These are phyloP conservation scores for Purpureocillium takamizusanense DNA, from an alignment of 2,329 filamentous ascomycete genomes.

Conservation along the genomic window DNA sequence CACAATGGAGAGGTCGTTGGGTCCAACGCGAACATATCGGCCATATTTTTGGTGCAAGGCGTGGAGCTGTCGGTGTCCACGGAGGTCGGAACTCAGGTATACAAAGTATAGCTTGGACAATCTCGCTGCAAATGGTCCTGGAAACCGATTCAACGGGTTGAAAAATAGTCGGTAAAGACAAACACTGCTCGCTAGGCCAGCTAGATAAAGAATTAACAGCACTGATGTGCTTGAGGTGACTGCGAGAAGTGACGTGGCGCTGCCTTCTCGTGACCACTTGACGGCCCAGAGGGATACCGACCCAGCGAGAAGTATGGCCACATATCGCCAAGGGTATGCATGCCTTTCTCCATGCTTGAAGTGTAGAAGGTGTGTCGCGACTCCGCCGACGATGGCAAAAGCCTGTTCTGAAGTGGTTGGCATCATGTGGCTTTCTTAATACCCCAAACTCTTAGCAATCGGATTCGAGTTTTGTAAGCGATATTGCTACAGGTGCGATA, in stretches of 20 bases:
- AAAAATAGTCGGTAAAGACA: slow-evolving; percentile 2
- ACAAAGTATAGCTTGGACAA: slow-evolving; percentile 4
- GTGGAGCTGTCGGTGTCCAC: not conserved
- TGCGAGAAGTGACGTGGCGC: not conserved
- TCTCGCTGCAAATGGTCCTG: slow-evolving; percentile 1
- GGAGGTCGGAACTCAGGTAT: not conserved
- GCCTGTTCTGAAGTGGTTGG: not conserved
- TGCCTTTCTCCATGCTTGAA: slow-evolving; percentile 2
- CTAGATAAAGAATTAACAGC: not conserved
- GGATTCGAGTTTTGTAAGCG: no score
- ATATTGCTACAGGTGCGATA: no score
- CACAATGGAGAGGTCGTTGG: slow-evolving; percentile 1
- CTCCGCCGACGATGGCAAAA: not conserved
- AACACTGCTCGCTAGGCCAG: not conserved
- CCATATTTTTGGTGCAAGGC: slow-evolving; percentile 3
- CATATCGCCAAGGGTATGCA: slow-evolving; percentile 1
- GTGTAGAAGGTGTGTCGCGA: not conserved
- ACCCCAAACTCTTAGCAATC: no score
- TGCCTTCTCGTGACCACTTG: not conserved
- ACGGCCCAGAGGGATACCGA: not conserved
- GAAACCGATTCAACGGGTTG: slow-evolving; percentile 2
- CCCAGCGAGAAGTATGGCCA: not conserved
- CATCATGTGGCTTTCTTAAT: not conserved
- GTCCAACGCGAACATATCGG: slow-evolving; percentile 3
- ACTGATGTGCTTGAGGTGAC: not conserved